Percentiles rank a stretch among this genome's conserved stretches.
Evolutionary conservation across 106 monocot genomes (phyloP).

Genomic region (Dendrobium officinale): DNA sequence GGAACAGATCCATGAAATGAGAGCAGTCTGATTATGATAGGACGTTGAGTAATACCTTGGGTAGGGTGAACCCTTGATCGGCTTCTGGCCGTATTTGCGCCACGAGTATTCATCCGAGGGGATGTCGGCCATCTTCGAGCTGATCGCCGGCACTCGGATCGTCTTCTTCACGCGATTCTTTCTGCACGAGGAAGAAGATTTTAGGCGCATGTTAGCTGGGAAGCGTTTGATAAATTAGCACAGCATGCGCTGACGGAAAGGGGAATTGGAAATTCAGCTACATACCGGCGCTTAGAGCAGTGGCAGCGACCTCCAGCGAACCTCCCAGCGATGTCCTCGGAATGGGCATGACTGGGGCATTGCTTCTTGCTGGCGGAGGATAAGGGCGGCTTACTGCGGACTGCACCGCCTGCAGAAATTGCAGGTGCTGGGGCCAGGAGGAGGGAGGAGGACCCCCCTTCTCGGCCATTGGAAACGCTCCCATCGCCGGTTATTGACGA

Average conservation of each 20-base stretch:
- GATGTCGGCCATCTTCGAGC: slow-evolving; percentile 65
- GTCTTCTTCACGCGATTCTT: slow-evolving; percentile 50
- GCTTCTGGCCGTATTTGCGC: slow-evolving; percentile 85
- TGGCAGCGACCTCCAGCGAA: slow-evolving; percentile 65
- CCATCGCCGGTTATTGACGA: slow-evolving; percentile 84
- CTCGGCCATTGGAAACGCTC: slow-evolving; percentile 77
- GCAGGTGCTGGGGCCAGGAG: slow-evolving; percentile 10
- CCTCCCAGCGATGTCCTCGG: slow-evolving; percentile 32
- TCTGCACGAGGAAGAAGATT: slow-evolving; percentile 13
- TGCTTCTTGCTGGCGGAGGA: slow-evolving; percentile 43
- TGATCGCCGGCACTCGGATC: slow-evolving; percentile 62
- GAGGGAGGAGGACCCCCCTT: slow-evolving; percentile 26
- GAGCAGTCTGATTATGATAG: background rate
- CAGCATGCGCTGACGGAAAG: background rate
- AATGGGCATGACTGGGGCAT: slow-evolving; percentile 61
- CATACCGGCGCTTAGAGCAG: slow-evolving; percentile 77
- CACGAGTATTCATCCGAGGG: slow-evolving; percentile 71
- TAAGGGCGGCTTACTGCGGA: slow-evolving; percentile 37
- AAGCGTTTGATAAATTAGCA: background rate
- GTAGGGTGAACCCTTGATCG: slow-evolving; percentile 81
- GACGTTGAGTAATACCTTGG: slow-evolving; percentile 33
- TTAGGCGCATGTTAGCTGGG: background rate
- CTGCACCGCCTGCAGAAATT: background rate
- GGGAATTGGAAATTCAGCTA: background rate
- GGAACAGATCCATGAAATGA: background rate